Percentiles rank a stretch among this genome's conserved stretches.
Conservation (phyloP, 176 grass and related monocot genomes). For the sorghum (Sorghum bicolor) region Sorghum_bicolor_NCBIv3 NC_012871.2:70308501-70309000, state of each 20-base stretch:
- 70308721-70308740: neutral
- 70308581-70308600: neutral
- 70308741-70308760: neutral
- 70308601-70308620: neutral
- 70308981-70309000: neutral
- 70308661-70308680: slow-evolving; percentile 14
- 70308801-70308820: neutral
- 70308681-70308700: neutral
- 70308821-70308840: neutral
- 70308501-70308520: slow-evolving; percentile 13
- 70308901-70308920: neutral
- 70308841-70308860: neutral
- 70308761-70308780: neutral
- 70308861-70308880: neutral
- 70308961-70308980: neutral
- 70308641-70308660: neutral
- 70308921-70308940: neutral
- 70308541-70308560: neutral
- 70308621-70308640: neutral
- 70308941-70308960: neutral
- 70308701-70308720: neutral
- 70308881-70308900: neutral
- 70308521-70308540: neutral
- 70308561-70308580: neutral
- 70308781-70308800: neutral